phyloP scores from a whole-genome alignment of 805 yeast genomes.

The Allodekkera sacchari region DNA sequence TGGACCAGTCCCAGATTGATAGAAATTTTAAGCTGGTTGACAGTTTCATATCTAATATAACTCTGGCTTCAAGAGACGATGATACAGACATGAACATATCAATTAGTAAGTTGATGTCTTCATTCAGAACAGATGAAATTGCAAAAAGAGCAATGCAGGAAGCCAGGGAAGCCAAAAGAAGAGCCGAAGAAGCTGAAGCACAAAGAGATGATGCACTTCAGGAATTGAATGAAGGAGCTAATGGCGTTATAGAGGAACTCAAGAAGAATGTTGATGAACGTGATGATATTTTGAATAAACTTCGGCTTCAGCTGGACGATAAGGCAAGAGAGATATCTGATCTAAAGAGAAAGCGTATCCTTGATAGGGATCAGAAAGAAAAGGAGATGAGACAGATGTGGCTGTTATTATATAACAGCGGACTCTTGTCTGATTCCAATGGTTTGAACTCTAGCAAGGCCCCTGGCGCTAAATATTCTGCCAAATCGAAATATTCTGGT shows the following conservation, averaged over 20 bases:
- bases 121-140: constrained; percentile 77
- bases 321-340: constrained; percentile 57
- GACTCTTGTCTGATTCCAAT: no score
- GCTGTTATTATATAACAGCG: constrained; percentile 46
- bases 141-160: constrained; percentile 60
- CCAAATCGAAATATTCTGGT: constrained; percentile 5
- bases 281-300: constrained; percentile 46
- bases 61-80: constrained; percentile 43
- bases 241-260: constrained; percentile 57
- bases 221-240: constrained; percentile 52
- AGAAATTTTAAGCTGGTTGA: constrained; percentile 50
- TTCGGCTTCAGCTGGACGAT: constrained; percentile 54
- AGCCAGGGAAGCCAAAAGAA: constrained; percentile 30
- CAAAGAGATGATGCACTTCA: constrained; percentile 26
- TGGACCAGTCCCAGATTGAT: constrained; percentile 32
- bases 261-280: constrained; percentile 57
- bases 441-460: no score
- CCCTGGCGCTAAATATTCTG: no score
- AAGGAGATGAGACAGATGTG: constrained; percentile 68
- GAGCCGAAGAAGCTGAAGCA: constrained; percentile 35
- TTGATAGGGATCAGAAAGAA: constrained; percentile 70
- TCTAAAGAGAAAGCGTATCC: constrained; percentile 45
- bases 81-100: constrained; percentile 71
- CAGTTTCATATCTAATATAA: constrained; percentile 45
- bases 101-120: constrained; percentile 60